phyloP scores from a whole-genome alignment of 208 protist species.

The Lotmaria passim region DNA sequence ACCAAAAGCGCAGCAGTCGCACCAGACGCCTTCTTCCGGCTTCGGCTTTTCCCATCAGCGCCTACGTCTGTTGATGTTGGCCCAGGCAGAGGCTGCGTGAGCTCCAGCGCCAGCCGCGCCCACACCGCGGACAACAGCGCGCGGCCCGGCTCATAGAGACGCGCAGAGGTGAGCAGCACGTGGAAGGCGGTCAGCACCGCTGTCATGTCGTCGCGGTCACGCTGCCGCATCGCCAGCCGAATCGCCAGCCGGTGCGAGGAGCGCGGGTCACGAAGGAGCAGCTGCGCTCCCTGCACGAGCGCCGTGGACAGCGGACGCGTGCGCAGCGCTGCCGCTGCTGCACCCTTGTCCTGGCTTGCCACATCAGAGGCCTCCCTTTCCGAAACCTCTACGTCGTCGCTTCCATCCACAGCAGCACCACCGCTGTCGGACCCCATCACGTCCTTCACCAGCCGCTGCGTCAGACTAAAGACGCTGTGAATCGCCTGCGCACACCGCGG shows the following conservation, averaged over 20 bases:
- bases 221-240: conserved; percentile 50
- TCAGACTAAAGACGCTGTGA: conserved; percentile 8
- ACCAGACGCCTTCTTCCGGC: background rate
- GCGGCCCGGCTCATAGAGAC: conserved; percentile 28
- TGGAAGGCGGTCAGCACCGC: conserved; percentile 37
- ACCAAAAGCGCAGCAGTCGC: background rate
- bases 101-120: conserved; percentile 32
- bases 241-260: conserved; percentile 40
- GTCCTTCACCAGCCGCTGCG: conserved; percentile 14
- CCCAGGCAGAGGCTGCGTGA: conserved; percentile 22
- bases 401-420: background rate
- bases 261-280: conserved; percentile 33
- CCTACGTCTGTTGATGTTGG: background rate
- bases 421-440: background rate
- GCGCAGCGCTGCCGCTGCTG: background rate
- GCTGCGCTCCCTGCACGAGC: conserved; percentile 33
- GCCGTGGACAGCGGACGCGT: conserved; percentile 28
- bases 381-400: background rate
- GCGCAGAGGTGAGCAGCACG: conserved; percentile 14
- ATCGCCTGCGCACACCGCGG: conserved; percentile 32
- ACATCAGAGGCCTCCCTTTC: background rate
- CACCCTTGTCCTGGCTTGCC: background rate
- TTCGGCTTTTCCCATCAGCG: conserved; percentile 9
- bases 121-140: conserved; percentile 41
- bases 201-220: conserved; percentile 47